Evolutionary conservation across 192 early-diverging fungal genomes (phyloP), one percentile per base, ranked within the genome.

Genomic region (Backusella luteola): DNA sequence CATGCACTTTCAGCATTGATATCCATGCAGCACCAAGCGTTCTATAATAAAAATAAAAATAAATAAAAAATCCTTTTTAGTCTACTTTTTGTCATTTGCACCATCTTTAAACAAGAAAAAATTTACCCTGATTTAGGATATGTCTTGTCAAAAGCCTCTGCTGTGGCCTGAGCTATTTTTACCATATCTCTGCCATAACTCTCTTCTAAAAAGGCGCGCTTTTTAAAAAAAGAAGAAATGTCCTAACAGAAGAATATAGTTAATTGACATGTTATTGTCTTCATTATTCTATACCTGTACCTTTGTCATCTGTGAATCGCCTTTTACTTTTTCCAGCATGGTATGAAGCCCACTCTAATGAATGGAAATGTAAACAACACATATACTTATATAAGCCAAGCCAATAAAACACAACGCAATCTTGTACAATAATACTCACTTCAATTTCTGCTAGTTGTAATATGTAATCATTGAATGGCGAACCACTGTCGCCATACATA

Each of bases 201-300:
- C 74, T 95, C 96, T 76, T 99, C 97, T 26, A 98, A 91, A n/a
- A 85, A 81, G 1, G 97, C 94, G n/a, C 97, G 90, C 77, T 91
- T 95, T 75, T 93, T 94, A 21, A 99, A 83, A 76, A 99, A 98
- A 1, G 80, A 67, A 6, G 90, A 85, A 19, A 92, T 85, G 74
- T 99, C 93, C 89, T 92, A 73, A 42, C 26, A 82, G 42, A 26
- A 66, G 49, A 23, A 63, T n/a, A 67, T 36, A 29, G 19, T 49
- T 15, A 26, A 21, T 29, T 56, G 4, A 11, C n/a, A 11, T 52
- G 32, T 8, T 9, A 19, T 11, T 53, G 12, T 19, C n/a, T 1
- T 23, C 39, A 11, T 1, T 29, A 7, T 34, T 52, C 2, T 44
- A 34, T 17, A n/a, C 44, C 6, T 66, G 68, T 81, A 92, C 91